Evolutionary conservation across 805 yeast species (phyloP), one percentile per base, ranked within the genome.

Genomic region (Yarrowia porcina): DNA sequence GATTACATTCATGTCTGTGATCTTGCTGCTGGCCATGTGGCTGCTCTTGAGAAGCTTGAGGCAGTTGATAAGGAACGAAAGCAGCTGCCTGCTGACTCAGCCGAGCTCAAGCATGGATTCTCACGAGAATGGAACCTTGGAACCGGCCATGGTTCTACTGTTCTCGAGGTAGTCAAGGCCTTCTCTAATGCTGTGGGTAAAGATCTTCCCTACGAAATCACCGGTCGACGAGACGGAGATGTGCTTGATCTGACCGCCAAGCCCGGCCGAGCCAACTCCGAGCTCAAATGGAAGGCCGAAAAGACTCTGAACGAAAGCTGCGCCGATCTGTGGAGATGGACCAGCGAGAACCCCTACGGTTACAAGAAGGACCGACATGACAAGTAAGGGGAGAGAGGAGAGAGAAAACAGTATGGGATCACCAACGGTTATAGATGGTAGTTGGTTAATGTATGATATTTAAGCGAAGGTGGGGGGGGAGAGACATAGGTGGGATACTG

Each of bases 81-180:
- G 54, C 38, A 59, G 35, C 56, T 42, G n/a, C 36, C 64, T 11
- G 64, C 64, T 33, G 38, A 67, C 27, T 67, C 67, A n/a, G 20
- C 64, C n/a, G 67, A 65, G 27, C 65, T 64, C 17, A 66, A 68
- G 9, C 66, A 71, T 17, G 89, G 89, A 8, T 75, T 83, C 60
- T 84, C 80, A 69, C 80, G 91, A 61, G 93, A 84, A 71, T 89
- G 94, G 94, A 89, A 89, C 71, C 80, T 89, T 64, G 96, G 96
- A 44, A 84, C 92, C 13, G 96, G 96, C 30, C 81, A 76, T 25
- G 96, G 96, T n/a, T 78, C 86, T 11, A 87, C 93, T 1, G 96
- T 89, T 5, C 77, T 87, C 64, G 91, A 89, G 67, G 85, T 89
- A 44, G 80, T 83, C 69, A 71, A 80, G 62, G 85, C 88, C 1